phyloP scores from a whole-genome alignment of 106 monocot species.

The Chionographis japonica region DNA sequence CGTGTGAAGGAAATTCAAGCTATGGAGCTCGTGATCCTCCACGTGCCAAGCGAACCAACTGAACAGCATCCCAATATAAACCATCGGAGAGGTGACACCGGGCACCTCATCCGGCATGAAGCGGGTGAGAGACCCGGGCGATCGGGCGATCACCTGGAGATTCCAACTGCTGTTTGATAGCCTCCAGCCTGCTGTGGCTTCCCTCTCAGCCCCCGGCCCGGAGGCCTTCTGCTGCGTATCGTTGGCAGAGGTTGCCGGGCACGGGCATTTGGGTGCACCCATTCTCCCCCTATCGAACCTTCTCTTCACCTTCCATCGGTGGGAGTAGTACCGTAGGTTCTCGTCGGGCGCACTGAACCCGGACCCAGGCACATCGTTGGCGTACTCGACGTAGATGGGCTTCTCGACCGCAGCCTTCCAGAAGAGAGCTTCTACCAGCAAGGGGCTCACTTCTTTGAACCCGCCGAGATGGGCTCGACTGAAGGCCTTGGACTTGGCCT shows the following conservation, averaged over 20 bases:
- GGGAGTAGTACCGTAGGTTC: constrained; percentile 10
- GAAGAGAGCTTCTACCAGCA: constrained; percentile 69
- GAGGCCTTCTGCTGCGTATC: not conserved
- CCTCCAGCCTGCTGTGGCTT: constrained; percentile 55
- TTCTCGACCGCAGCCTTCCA: constrained; percentile 76
- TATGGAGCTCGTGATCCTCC: constrained; percentile 98
- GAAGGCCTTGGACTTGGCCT: constrained; percentile 77
- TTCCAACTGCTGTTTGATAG: constrained; percentile 94
- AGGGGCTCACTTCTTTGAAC: constrained; percentile 38
- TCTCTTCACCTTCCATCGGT: constrained; percentile 27
- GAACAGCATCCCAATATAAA: constrained; percentile 95
- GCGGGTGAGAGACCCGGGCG: constrained; percentile 80
- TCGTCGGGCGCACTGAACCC: constrained; percentile 57
- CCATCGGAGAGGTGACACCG: constrained; percentile 94
- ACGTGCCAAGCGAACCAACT: constrained; percentile 99
- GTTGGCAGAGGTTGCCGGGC: not conserved
- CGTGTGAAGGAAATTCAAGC: constrained; percentile 88
- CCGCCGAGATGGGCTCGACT: constrained; percentile 37
- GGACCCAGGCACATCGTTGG: constrained; percentile 96
- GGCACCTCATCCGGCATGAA: constrained; percentile 98
- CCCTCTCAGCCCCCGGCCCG: constrained; percentile 10
- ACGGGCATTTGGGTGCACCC: constrained; percentile 6
- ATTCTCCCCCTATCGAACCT: constrained; percentile 3
- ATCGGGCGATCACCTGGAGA: constrained; percentile 77
- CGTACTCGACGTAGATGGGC: constrained; percentile 86